Percentiles rank a stretch among this genome's conserved stretches.
phyloP scores from a whole-genome alignment of 257 asterid species.

The Nicotiana undulata region DNA sequence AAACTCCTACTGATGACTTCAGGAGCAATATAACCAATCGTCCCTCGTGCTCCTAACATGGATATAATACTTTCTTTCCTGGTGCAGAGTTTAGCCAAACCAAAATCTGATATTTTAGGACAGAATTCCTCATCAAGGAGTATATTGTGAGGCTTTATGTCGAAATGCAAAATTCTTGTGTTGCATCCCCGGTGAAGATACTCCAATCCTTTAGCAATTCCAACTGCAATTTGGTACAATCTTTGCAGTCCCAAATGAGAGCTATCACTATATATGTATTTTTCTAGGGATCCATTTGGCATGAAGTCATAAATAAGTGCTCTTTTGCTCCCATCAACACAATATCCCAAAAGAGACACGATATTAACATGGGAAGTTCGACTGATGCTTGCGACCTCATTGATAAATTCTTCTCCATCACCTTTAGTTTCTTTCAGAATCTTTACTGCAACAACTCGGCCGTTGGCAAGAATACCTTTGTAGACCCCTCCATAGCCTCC shows the following conservation, averaged over 20 bases:
- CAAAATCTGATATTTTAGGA: constrained; percentile 31
- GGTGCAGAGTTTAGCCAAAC: constrained; percentile 16
- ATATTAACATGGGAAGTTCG: constrained; percentile 20
- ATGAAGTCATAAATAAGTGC: constrained; percentile 29
- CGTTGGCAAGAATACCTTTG: constrained; percentile 8
- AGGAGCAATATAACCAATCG: constrained; percentile 26
- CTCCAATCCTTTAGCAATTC: constrained; percentile 20
- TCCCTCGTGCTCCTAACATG: constrained; percentile 15
- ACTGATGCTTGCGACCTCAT: constrained; percentile 22
- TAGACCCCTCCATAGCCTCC: constrained; percentile 21
- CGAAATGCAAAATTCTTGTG: constrained; percentile 23
- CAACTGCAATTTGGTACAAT: constrained; percentile 14
- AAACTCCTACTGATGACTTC: constrained; percentile 17
- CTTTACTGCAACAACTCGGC: constrained; percentile 19
- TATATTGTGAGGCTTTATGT: constrained; percentile 28
- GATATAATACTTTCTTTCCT: constrained; percentile 4
- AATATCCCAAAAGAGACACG: constrained; percentile 21
- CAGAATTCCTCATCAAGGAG: constrained; percentile 17
- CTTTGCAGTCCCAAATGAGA: constrained; percentile 4
- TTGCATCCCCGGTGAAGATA: constrained; percentile 24
- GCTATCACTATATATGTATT: neutral
- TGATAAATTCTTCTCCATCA: constrained; percentile 24
- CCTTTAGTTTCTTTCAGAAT: constrained; percentile 14
- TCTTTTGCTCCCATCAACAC: constrained; percentile 17
- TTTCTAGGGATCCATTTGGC: constrained; percentile 31